A percentile compares a stretch with the other conserved stretches of the same genome.
These are phyloP conservation scores for Aspergillus floridensis DNA, from an alignment of 2,329 filamentous ascomycete genomes.

Conservation along the genomic window DNA sequence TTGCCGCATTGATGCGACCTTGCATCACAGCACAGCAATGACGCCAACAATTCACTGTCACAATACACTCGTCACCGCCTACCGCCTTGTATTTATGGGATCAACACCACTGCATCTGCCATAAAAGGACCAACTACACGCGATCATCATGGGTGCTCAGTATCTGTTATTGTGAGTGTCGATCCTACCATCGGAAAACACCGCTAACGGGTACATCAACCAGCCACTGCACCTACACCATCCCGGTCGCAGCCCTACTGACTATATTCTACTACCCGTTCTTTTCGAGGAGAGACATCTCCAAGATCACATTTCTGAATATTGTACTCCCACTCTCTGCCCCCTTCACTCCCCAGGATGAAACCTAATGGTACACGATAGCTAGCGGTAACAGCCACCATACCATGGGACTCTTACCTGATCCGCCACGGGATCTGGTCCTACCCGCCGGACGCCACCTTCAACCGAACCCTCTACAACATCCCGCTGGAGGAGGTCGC, in stretches of 20 bases:
- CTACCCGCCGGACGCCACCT: slow-evolving; percentile 64
- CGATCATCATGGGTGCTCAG: slow-evolving; percentile 8
- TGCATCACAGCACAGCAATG: neutral
- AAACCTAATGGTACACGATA: slow-evolving; percentile 15
- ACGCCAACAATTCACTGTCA: neutral
- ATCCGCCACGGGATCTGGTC: slow-evolving; percentile 68
- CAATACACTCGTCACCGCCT: neutral
- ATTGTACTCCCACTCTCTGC: slow-evolving; percentile 30
- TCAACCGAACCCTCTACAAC: slow-evolving; percentile 61
- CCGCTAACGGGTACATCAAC: neutral
- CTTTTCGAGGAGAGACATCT: slow-evolving; percentile 60
- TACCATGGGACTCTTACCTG: slow-evolving; percentile 75
- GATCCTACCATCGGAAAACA: too few relatives aligned
- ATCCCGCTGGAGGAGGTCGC: slow-evolving; percentile 72
- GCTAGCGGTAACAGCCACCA: slow-evolving; percentile 65
- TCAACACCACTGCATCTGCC: neutral
- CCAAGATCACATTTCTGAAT: slow-evolving; percentile 61
- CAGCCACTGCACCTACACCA: slow-evolving; percentile 66
- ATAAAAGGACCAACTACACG: neutral
- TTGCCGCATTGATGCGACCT: neutral
- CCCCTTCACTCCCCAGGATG: too few relatives aligned
- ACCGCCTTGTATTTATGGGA: neutral
- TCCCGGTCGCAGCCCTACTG: slow-evolving; percentile 60
- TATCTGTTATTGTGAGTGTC: slow-evolving; percentile 5
- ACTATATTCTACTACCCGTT: slow-evolving; percentile 61